These are phyloP conservation scores for Stylonectria norvegica DNA, from an alignment of 2,329 filamentous ascomycete species.

Conservation along the genomic window DNA sequence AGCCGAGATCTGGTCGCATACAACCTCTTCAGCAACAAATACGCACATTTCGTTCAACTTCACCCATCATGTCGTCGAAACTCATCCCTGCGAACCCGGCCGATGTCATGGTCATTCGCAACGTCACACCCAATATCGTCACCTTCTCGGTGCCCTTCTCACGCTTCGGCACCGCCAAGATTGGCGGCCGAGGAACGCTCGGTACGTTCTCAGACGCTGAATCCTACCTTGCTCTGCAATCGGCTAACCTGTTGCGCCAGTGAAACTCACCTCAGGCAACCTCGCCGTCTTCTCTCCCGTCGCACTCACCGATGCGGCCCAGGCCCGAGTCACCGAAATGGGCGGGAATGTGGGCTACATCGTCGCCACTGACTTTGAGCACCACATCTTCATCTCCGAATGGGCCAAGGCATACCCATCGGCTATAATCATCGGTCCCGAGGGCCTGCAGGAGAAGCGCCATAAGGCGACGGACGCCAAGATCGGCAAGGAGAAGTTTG, in stretches of 20 bases:
- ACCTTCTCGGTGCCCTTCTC: slow-evolving; percentile 82
- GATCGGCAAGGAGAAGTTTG: slow-evolving; percentile 56
- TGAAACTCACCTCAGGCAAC: slow-evolving; percentile 71
- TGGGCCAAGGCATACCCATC: slow-evolving; percentile 78
- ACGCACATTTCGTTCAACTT: slow-evolving; percentile 12
- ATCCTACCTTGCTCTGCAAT: not conserved
- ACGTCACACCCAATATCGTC: slow-evolving; percentile 73
- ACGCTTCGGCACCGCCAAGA: slow-evolving; percentile 72
- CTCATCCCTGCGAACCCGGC: slow-evolving; percentile 69
- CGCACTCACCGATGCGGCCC: slow-evolving; percentile 73
- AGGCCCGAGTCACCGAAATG: slow-evolving; percentile 58
- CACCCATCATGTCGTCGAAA: slow-evolving; percentile 53
- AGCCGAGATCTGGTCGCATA: not conserved
- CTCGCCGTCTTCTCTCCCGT: slow-evolving; percentile 92
- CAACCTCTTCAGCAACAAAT: not conserved
- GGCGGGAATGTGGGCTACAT: slow-evolving; percentile 77
- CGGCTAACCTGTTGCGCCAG: slow-evolving; percentile 39
- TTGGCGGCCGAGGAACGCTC: slow-evolving; percentile 84
- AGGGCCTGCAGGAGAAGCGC: slow-evolving; percentile 81
- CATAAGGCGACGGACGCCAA: slow-evolving; percentile 45
- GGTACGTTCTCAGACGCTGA: slow-evolving; percentile 47
- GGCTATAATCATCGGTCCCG: slow-evolving; percentile 77
- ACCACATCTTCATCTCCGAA: slow-evolving; percentile 87
- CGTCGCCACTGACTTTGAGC: slow-evolving; percentile 82
- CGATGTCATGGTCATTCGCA: slow-evolving; percentile 85